Evolutionary conservation across 495 filamentous ascomycete species (phyloP), one percentile per base, ranked within the genome.

Genomic region (Aspergillus olivimuriae): DNA sequence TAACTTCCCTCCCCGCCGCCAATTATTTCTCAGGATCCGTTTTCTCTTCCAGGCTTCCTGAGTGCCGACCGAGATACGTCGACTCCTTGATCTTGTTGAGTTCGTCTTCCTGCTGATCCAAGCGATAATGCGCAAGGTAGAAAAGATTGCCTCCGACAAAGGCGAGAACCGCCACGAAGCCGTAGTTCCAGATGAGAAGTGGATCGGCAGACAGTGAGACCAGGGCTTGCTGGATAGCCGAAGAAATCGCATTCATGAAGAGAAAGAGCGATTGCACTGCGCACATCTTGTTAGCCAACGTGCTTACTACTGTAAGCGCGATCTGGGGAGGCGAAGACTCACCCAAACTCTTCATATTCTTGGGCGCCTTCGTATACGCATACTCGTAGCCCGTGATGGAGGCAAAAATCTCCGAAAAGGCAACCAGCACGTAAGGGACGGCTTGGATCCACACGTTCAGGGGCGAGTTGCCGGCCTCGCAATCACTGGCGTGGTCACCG

Each of bases 371-470:
- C 8, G 56, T 58, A 45, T 58, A 66, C 0, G 65, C 71, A 37
- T 73, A 76, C 57, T 81, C 77, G 20, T 74, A 64, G 0, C 57
- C 67, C 7, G 78, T 80, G 54, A 83, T 77, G 31, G 69, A 74
- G 6, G 77, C 75, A 50, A 86, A 76, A 34, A 84, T 82, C 60
- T 85, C 83, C 37, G 75, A 78, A n/a, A 83, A 57, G 15, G 74
- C 82, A 34, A 83, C 69, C 4, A 84, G 64, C 5, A 84, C 60
- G 58, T 87, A 85, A 2, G 73, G 61, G 4, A 72, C 68, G 3
- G 74, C 65, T 58, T 87, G 82, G 19, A 78, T 68, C 56, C 65
- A 75, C 41, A 82, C 67, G 11, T 68, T 61, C 51, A 82, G 58
- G 38, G 69, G 70, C 45, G 67, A 67, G 36, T 56, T 51, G 24